Percentiles rank a stretch among this genome's conserved stretches.
phyloP scores from a whole-genome alignment of 2,329 filamentous ascomycete species.

The Plectosphaerella cucumerina region DNA sequence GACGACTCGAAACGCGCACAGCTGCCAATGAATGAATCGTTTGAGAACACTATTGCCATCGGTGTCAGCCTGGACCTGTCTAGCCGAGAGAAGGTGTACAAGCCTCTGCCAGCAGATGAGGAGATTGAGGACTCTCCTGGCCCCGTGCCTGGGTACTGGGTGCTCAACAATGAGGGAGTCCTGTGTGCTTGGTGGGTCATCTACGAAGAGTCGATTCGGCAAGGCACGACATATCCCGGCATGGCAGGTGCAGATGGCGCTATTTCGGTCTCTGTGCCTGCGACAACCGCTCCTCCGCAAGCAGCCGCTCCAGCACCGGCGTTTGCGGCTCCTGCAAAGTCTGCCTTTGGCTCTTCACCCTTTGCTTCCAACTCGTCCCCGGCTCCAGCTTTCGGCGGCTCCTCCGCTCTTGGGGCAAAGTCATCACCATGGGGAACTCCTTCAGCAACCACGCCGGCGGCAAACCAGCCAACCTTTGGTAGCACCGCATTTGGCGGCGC shows the following conservation, averaged over 20 bases:
- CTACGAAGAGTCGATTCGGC: conserved; percentile 79
- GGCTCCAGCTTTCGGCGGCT: conserved; percentile 25
- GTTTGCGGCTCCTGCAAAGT: conserved; percentile 20
- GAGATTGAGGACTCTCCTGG: conserved; percentile 75
- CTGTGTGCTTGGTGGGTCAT: conserved; percentile 88
- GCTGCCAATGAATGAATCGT: conserved; percentile 65
- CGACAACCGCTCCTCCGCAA: conserved; percentile 21
- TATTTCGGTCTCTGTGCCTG: conserved; percentile 21
- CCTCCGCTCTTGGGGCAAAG: conserved; percentile 45
- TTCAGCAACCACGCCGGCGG: conserved; percentile 5
- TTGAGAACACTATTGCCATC: conserved; percentile 71
- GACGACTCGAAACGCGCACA: conserved; percentile 73
- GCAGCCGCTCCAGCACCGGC: conserved; percentile 18
- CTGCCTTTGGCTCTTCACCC: conserved; percentile 32
- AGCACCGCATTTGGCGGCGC: conserved; percentile 38
- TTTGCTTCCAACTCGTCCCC: conserved; percentile 10
- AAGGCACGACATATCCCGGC: conserved; percentile 69
- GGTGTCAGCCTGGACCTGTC: conserved; percentile 84
- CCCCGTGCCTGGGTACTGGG: conserved; percentile 78
- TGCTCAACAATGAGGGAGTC: conserved; percentile 84
- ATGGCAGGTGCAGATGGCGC: conserved; percentile 47
- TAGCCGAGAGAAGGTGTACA: conserved; percentile 69
- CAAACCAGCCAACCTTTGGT: conserved; percentile 24
- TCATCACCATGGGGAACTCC: conserved; percentile 45
- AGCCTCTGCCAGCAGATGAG: conserved; percentile 71